Conservation (phyloP, 2,329 filamentous ascomycete species). For the Calonectria pseudoreteaudii region DNA sequence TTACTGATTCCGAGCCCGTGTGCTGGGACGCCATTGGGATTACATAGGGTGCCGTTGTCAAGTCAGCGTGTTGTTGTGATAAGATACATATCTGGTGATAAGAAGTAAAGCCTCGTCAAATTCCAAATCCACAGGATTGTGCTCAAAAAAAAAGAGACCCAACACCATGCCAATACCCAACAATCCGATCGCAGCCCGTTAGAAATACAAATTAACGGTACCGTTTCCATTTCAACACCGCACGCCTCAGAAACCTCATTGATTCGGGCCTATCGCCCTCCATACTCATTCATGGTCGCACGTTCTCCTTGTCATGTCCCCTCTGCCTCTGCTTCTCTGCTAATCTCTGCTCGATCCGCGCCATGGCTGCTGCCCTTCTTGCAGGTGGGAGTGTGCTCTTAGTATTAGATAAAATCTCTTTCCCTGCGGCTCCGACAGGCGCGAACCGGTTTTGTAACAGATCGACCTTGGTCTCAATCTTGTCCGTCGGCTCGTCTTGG, state of each 20-base stretch:
- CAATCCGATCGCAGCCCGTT: slow-evolving; percentile 14
- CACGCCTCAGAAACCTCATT: slow-evolving; percentile 5
- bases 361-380: slow-evolving; percentile 65
- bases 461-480: slow-evolving; percentile 54
- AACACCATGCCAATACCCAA: slow-evolving; percentile 41
- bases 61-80: slow-evolving; percentile 12
- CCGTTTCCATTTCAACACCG: slow-evolving; percentile 36
- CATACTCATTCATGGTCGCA: slow-evolving; percentile 51
- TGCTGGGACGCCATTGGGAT: slow-evolving; percentile 42
- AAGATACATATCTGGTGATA: slow-evolving; percentile 6
- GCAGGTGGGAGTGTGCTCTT: slow-evolving; percentile 61
- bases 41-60: slow-evolving; percentile 27
- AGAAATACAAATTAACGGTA: slow-evolving; percentile 14
- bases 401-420: slow-evolving; percentile 50
- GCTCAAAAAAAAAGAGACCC: slow-evolving; percentile 24
- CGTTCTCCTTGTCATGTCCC: slow-evolving; percentile 64
- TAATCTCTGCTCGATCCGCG: slow-evolving; percentile 65
- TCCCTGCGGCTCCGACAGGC: slow-evolving; percentile 55
- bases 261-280: slow-evolving; percentile 10
- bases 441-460: slow-evolving; percentile 59
- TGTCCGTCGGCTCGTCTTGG: slow-evolving; percentile 28
- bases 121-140: slow-evolving; percentile 34
- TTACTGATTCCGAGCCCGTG: slow-evolving; percentile 34
- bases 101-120: slow-evolving; percentile 32
- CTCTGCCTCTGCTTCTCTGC: slow-evolving; percentile 59